These are phyloP conservation scores for Malania oleifera DNA, from an alignment of 164 flowering plant species.

Conservation along the genomic window DNA sequence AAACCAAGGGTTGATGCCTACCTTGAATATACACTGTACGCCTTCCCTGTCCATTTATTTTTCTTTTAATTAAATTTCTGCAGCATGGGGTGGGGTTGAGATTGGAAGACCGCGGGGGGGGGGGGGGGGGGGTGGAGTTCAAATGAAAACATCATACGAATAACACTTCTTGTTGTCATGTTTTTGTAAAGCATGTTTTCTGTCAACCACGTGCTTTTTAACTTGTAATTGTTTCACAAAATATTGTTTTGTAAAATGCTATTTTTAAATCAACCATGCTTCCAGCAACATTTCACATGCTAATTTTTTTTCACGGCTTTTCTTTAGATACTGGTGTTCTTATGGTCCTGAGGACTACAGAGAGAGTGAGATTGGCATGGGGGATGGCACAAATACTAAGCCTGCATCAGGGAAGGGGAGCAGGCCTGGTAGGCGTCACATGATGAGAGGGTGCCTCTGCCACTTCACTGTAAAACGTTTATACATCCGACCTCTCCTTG, in stretches of 20 bases:
- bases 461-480: constrained; percentile 61
- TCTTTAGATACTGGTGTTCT: constrained; percentile 58
- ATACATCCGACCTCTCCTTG: constrained; percentile 50
- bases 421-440: constrained; percentile 58
- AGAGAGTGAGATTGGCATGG: constrained; percentile 32
- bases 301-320: too few relatives aligned
- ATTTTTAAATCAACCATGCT: too few relatives aligned
- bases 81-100: too few relatives aligned
- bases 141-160: too few relatives aligned
- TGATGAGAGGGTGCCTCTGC: constrained; percentile 66
- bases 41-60: not conserved
- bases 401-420: constrained; percentile 55
- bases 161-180: not conserved
- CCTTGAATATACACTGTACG: constrained; percentile 59
- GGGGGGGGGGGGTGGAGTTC: too few relatives aligned
- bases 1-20: constrained; percentile 59
- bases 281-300: too few relatives aligned
- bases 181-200: not conserved
- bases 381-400: constrained; percentile 29
- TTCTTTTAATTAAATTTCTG: too few relatives aligned
- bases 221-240: too few relatives aligned
- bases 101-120: too few relatives aligned
- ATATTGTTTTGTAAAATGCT: too few relatives aligned
- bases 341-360: constrained; percentile 65
- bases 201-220: too few relatives aligned